Evolutionary conservation across 495 filamentous ascomycete genomes (phyloP), one percentile per base, ranked within the genome.

Genomic region (Trichoderma asperelloides): DNA sequence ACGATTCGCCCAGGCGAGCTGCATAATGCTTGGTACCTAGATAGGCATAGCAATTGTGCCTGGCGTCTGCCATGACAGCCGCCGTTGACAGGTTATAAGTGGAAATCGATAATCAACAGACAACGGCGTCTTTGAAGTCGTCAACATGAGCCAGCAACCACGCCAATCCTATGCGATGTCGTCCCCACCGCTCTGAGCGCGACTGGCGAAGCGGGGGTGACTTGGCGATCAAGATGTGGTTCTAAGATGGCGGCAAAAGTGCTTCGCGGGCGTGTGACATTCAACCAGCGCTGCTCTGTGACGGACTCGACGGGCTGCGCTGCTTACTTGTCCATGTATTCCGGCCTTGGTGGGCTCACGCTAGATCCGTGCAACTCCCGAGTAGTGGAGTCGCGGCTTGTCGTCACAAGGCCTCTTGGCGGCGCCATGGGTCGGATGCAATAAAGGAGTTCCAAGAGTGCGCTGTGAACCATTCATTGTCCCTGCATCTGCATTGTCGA

Each of bases 391-490:
- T 60, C 55, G 55, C 11, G 55, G 55, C 23, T 60, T 30, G 55
- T 60, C 25, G 55, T 60, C 55, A 60, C 55, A 60, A 60, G 49
- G 55, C 55, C 11, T 8, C 55, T 60, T 60, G 55, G 25, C 49
- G 49, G 18, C 49, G 49, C 49, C 33, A 37, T 37, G 9, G 33
- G 33, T 8, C 9, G 33, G 33, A 37, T 8, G 33, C 33, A 3
- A 37, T 4, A 37, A 37, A 37, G 33, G 33, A 37, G 33, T 37
- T 37, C 33, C 9, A 4, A 37, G 33, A 37, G 33, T 37, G 33
- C n/a, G n/a, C 33, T 37, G 33, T 37, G 5, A 37, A 8, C 33
- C 33, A 37, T 37, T 37, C 33, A 37, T 37, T 37, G 33, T 37
- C 33, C 9, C 33, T 37, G 33, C n/a, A n/a, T n/a, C 33, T 37